Evolutionary conservation across 495 filamentous ascomycete species (phyloP), one percentile per base, ranked within the genome.

Genomic region (Clohesyomyces aquaticus): DNA sequence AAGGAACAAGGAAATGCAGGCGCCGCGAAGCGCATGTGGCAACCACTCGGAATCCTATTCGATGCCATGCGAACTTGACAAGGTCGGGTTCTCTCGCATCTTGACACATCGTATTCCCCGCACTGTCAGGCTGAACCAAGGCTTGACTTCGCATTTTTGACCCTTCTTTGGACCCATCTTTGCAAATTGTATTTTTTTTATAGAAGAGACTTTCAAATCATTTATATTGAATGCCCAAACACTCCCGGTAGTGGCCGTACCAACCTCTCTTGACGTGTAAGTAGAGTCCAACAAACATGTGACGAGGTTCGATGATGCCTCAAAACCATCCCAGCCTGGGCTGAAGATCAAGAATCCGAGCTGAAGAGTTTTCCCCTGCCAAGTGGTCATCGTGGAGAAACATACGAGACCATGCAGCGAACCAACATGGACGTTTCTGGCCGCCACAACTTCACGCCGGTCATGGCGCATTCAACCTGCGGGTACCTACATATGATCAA

Each of bases 321-420:
- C n/a, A n/a, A n/a, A n/a, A n/a, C n/a, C n/a, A n/a, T n/a, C n/a
- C 22, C 21, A 21, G 23, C 12, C 19, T 42, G 48, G 35, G 60
- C 60, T 46, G 29, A 45, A 14, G 43, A 27, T 29, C 41, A 25
- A n/a, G 21, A 42, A n/a, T 35, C 29, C 48, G 46, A 48, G 59
- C 59, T 61, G 19, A 16, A 23, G 10, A 25, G 18, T 11, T 53
- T n/a, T 52, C 61, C 38, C 61, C 54, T 64, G 54, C 61, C 61
- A 64, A 64, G 61, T 19, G 52, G 16, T 16, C 25, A 53, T 49
- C 6, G 61, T 55, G 46, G 52, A 57, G 61, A 64, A 49, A 64
- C 53, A 57, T 58, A 64, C 60, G 61, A 45, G 25, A 43, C 57
- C 32, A 14, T 27, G 27, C 16, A 11, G 42, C 61, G 60, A 64